Evolutionary conservation across 345 rosid species (phyloP).

Genomic region (Populus pruinosa): DNA sequence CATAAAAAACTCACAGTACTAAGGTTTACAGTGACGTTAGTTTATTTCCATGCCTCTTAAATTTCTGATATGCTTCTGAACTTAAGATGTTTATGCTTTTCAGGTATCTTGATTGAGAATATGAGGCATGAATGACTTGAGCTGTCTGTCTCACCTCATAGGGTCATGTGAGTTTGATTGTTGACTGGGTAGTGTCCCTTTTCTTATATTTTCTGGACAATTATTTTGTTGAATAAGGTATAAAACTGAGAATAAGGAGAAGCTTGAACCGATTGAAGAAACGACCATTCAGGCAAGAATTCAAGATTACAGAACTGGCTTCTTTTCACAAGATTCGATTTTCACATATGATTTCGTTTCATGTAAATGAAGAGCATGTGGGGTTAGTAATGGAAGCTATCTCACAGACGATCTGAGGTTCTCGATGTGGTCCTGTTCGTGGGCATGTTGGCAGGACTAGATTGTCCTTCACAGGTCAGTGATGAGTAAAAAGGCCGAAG

Average conservation of each 20-base stretch:
- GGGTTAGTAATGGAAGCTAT: slow-evolving; percentile 93
- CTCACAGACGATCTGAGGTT: slow-evolving; percentile 86
- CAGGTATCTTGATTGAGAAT: slow-evolving; percentile 97
- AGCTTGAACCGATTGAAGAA: slow-evolving; percentile 95
- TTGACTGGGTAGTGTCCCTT: neutral
- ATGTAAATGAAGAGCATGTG: slow-evolving; percentile 91
- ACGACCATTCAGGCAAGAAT: slow-evolving; percentile 70
- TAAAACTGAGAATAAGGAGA: slow-evolving; percentile 57
- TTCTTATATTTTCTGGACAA: neutral
- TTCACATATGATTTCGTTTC: slow-evolving; percentile 10
- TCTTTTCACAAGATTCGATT: slow-evolving; percentile 10
- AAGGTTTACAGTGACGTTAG: neutral
- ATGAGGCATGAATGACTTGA: slow-evolving; percentile 99
- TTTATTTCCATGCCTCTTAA: neutral
- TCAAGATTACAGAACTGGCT: slow-evolving; percentile 1
- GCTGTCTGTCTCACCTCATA: slow-evolving; percentile 92
- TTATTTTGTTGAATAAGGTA: slow-evolving; percentile 53
- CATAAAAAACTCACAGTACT: neutral
- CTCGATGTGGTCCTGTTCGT: slow-evolving; percentile 91
- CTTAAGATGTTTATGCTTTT: slow-evolving; percentile 10
- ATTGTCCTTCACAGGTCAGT: slow-evolving; percentile 77
- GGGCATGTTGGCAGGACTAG: slow-evolving; percentile 88
- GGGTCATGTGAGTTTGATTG: slow-evolving; percentile 74
- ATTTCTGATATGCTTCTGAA: neutral
- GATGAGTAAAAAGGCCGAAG: slow-evolving; percentile 71